A percentile compares a stretch with the other conserved stretches of the same genome.
These are phyloP conservation scores for Boechera retrofracta DNA, from an alignment of 345 rosid genomes.

Conservation along the genomic window DNA sequence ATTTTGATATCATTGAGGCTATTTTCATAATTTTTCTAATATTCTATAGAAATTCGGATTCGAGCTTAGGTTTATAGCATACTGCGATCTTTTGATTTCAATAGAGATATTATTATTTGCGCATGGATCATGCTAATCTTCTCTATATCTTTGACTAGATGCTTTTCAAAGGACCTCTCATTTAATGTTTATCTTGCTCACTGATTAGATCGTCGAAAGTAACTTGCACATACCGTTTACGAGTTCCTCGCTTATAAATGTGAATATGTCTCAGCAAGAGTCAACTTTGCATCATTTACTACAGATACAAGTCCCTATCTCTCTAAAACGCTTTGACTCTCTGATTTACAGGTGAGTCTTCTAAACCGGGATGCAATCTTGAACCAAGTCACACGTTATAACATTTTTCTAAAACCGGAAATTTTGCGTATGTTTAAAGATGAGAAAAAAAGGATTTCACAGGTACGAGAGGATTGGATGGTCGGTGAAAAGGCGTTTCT, in stretches of 20 bases:
- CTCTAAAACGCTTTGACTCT: background rate
- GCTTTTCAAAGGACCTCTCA: background rate
- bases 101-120: no score
- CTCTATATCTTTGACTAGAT: background rate
- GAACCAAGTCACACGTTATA: background rate
- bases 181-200: background rate
- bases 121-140: background rate
- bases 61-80: background rate
- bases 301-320: background rate
- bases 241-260: background rate
- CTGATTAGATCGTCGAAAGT: background rate
- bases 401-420: background rate
- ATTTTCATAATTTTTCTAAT: background rate
- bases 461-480: conserved; percentile 6
- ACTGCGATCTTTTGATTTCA: background rate
- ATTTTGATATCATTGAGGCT: background rate
- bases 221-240: background rate
- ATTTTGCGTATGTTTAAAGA: background rate
- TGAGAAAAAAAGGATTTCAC: background rate
- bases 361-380: background rate
- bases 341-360: no score
- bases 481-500: conserved; percentile 38
- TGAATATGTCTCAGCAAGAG: background rate
- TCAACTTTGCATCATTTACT: background rate
- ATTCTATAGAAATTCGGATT: background rate